Base-by-base conservation (phyloP, 306 rosid species). In the Malus fusca region DNA sequence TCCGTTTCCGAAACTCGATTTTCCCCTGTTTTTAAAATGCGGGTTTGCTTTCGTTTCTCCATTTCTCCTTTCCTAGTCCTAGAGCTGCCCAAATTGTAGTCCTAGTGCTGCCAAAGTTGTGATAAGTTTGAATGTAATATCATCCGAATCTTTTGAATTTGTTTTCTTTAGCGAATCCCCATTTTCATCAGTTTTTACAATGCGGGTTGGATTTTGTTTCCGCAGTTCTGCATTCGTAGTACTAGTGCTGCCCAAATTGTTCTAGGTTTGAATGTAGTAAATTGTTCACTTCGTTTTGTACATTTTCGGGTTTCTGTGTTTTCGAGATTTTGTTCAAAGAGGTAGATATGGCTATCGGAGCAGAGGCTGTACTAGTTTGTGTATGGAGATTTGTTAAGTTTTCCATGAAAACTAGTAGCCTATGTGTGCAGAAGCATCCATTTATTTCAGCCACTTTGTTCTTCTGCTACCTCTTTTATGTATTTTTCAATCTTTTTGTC, bases 281-380 rank as follows among this genome's bases (percentile, higher is more conserved):
- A 31, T 6, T 64, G 28, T 17, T 73, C 68, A 10, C 56, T 17
- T 25, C 11, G 58, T 18, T 59, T 72, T 11, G 55, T 48, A 48
- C 17, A 15, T 22, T 8, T 73, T 23, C 13, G 11, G 28, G 75
- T 37, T 52, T 53, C 48, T 31, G 35, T 59, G 9, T 63, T 60
- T 42, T 17, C 11, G 42, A 61, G 77, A 59, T 60, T 40, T 40
- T 42, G 4, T 35, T 19, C 48, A 37, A 21, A 21, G 17, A 21
- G 51, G 15, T 73, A 83, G 80, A 78, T 37, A 95, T 95, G 97
- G 89, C 84, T 67, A 70, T 90, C 68, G 87, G 84, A 65, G 82
- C 78, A 40, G 87, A 87, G 70, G 88, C 81, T 35, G 66, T 88
- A 80, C 80, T 76, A 53, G 53, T 81, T 82, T 73, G 66, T 68